Conservation (phyloP, 2,329 filamentous ascomycete species). For the Neonectria punicea region DNA sequence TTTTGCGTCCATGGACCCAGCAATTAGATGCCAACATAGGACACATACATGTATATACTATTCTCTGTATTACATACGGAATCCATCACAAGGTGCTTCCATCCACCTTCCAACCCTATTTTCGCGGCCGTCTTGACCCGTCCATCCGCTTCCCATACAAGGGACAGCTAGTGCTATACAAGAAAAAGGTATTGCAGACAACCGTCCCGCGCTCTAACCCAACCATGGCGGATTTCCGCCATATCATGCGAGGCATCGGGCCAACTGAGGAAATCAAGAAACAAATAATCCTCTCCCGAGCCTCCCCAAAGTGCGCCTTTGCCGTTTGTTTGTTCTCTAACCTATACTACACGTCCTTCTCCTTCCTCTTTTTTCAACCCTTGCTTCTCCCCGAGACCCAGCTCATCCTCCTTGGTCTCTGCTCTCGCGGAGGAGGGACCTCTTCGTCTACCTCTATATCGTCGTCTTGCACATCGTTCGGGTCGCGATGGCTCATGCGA, state of each 20-base stretch:
- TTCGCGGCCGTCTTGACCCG: constrained; percentile 1
- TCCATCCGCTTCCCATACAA: constrained; percentile 4
- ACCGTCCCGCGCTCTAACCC: background rate
- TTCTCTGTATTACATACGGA: constrained; percentile 21
- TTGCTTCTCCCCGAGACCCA: constrained; percentile 17
- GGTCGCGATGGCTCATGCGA: constrained; percentile 40
- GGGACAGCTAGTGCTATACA: constrained; percentile 15
- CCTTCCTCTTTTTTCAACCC: background rate
- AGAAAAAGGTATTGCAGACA: constrained; percentile 7
- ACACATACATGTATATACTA: constrained; percentile 6
- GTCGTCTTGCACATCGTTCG: constrained; percentile 33
- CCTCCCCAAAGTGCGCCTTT: constrained; percentile 13
- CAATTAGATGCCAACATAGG: background rate
- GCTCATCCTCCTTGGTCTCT: constrained; percentile 19
- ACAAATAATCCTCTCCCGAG: constrained; percentile 10
- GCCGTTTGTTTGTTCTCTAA: constrained; percentile 15
- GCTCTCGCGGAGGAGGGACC: constrained; percentile 21
- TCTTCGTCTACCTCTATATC: constrained; percentile 37
- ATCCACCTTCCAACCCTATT: background rate
- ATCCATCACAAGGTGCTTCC: background rate
- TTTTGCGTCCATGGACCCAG: too few species aligned
- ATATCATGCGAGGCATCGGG: constrained; percentile 1
- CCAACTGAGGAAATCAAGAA: background rate
- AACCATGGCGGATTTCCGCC: background rate
- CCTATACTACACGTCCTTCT: constrained; percentile 1